Evolutionary conservation across 83 land plant genomes (phyloP), one percentile per base, ranked within the genome.

Genomic region (Picea abies): DNA sequence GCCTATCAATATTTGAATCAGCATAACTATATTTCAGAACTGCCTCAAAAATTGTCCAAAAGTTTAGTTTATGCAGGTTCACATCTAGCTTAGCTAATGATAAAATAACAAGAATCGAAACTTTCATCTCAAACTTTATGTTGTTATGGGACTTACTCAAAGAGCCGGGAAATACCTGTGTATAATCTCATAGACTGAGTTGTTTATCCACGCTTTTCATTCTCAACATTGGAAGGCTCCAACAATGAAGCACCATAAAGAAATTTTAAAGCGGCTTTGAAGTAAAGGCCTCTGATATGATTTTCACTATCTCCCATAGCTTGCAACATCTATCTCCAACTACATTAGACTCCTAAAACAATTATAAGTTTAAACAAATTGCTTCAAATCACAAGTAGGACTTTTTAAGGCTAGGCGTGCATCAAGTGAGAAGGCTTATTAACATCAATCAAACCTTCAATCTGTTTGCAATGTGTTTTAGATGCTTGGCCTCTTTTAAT

Each of bases 261-360:
- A 86, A 98, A 98, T 76, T 94, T 92, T 81, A 98, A 86, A 11
- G 97, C 99, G 64, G 99, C 97, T 78, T 90, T 85, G 67, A 98
- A 93, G 72, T 94, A 98, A 65, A 92, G 61, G 72, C 84, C 89
- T 32, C 84, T 93, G 44, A 90, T 88, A 58, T 91, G 94, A 41
- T 47, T 79, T 63, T 85, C 88, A 11, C 66, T 37, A n/a, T 66
- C 22, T 32, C 52, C 66, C 20, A 52, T 79, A 79, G 1, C 32
- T 44, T 79, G 80, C 10, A 17, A 60, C 10, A 32, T 19, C 12
- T 60, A 79, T 61, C 62, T n/a, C 19, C 65, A 79, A 5, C 17
- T 25, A 79, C 5, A 8, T 60, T 61, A 61, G 63, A 58, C 26
- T 60, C 39, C 23, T 17, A 29, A 79, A 61, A n/a, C 0, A 29